Base-by-base conservation (phyloP, 75 land plant genomes). In the Gnetum montanum region DNA sequence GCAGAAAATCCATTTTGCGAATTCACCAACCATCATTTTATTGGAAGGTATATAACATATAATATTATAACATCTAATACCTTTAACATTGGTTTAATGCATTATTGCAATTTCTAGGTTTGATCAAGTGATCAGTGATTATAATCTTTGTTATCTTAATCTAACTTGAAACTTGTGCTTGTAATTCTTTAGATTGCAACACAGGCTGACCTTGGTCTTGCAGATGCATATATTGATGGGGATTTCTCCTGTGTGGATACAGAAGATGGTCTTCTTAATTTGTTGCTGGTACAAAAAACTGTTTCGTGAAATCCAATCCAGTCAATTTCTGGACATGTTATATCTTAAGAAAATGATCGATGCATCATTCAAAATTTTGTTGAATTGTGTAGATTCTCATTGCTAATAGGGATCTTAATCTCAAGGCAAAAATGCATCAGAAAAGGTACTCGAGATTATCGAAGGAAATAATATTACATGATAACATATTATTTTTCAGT, bases 181-280 rank as follows among this genome's bases (percentile, higher is more conserved):
- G 11, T 38, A 49, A 12, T 60, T 44, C 41, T 64, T 35, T 80
- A 95, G 99, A 60, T 90, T 34, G 81, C 85, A 34, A 85, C 83
- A 34, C 61, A 83, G 64, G 86, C 80, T 49, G 99, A 95, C 65
- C 43, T 95, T 60, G 99, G 99, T 33, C 80, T 95, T 34, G 99
- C 99, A 43, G 99, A 90, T 77, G 85, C 96, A 27, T 95, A 82
- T 61, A 77, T 95, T 25, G 85, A 95, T 70, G 92, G 92, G 16
- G 87, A 90, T 55, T 80, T 94, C 56, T 70, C 88, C 19, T 86
- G 75, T 63, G 76, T 75, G 26, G 90, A 89, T 75, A 51, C 59
- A 33, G 47, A 80, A 46, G 69, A 77, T 47, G 98, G 96, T 16
- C 82, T 94, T 58, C 68, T 85, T 35, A 73, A 83, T 40, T 53